Base-by-base conservation (phyloP, 2,329 filamentous ascomycete genomes). In the Colletotrichum nymphaeae region DNA sequence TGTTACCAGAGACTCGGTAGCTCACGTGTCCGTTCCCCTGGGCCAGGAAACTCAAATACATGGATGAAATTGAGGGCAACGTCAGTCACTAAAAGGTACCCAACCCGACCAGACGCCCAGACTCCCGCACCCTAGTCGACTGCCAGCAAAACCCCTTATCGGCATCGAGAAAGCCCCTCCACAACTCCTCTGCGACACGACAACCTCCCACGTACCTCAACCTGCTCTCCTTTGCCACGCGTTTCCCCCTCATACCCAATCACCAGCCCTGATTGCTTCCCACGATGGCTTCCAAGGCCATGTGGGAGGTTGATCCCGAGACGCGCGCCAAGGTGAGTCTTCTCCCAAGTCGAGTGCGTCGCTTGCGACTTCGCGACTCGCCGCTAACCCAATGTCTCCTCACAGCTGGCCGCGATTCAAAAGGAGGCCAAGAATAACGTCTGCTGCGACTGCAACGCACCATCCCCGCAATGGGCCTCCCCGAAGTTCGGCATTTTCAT, bases 231-330 rank as follows among this genome's bases (percentile, higher is more conserved):
- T 42, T 49, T 35, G 58, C 53, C 55, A 52, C 30, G 26, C 35
- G 55, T 56, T 30, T 59, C 62, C 52, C 56, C 22, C 35, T 65
- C 62, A 55, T 62, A 49, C 24, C 9, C 57, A 22, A 49, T 62
- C 26, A 26, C 5, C 57, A 22, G 42, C 22, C 24, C 55, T 53
- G 24, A 62, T 42, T n/a, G n/a, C 60, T 67, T 69, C 63, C 77
- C 77, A 78, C 77, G 69, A 90, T 92, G 90, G 86, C 90, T 77
- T 88, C 91, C 80, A 96, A 95, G 85, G 90, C 89, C 77, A 96
- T 98, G 93, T 99, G 97, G 97, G 97, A 99, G 87, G 95, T 99
- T 77, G 97, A 99, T 84, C 97, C 97, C 62, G 96, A 98, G 88
- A 98, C 96, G 75, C 92, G 95, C 85, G 95, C 93, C 81, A 98